phyloP scores from a whole-genome alignment of 129 eudicot genomes.

The Centaurea solstitialis region DNA sequence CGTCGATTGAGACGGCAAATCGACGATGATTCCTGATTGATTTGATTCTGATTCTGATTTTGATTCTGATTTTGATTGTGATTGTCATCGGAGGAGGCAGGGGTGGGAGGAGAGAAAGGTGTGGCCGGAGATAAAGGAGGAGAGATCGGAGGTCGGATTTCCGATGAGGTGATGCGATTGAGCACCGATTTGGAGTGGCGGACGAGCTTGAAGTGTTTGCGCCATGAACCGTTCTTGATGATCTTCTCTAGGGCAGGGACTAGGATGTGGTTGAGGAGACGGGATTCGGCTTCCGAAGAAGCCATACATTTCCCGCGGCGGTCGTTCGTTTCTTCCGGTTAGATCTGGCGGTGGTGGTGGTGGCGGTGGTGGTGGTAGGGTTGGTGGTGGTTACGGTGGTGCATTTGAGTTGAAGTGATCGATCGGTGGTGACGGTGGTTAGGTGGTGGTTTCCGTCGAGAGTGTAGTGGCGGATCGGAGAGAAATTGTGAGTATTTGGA shows the following conservation, averaged over 20 bases:
- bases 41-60: too few species aligned
- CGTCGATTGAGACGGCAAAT: constrained; percentile 25
- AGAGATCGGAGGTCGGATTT: background rate
- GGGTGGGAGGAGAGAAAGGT: constrained; percentile 13
- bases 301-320: constrained; percentile 38
- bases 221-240: constrained; percentile 73
- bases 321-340: constrained; percentile 4
- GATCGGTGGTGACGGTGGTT: background rate
- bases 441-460: constrained; percentile 18
- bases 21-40: constrained; percentile 36
- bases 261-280: constrained; percentile 45
- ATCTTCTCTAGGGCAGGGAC: constrained; percentile 68
- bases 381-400: background rate
- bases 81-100: constrained; percentile 15
- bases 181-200: constrained; percentile 66
- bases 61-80: too few species aligned
- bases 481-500: background rate
- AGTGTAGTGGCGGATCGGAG: constrained; percentile 3
- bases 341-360: constrained; percentile 21
- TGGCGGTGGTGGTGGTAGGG: constrained; percentile 15
- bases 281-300: constrained; percentile 79
- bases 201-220: constrained; percentile 69
- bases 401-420: too few species aligned
- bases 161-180: constrained; percentile 36
- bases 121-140: constrained; percentile 18